Evolutionary conservation across 306 rosid species (phyloP).

Genomic region (Coriaria nepalensis): DNA sequence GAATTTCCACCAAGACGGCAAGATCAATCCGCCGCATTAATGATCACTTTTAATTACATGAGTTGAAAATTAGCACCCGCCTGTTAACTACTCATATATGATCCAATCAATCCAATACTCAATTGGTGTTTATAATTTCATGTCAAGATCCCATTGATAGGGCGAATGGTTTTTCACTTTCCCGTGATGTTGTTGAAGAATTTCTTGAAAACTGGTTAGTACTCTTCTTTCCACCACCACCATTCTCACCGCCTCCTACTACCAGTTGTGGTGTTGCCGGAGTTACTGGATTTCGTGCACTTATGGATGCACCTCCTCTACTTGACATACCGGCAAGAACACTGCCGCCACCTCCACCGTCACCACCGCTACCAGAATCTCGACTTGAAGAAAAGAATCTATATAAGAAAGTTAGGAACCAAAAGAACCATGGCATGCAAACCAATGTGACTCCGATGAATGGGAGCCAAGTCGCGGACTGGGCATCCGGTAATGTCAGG

Average conservation of each 20-base stretch:
- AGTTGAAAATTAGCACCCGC: too few species aligned
- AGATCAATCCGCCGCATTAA: too few species aligned
- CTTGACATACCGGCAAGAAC: background rate
- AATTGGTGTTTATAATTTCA: too few species aligned
- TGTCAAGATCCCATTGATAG: slow-evolving; percentile 35
- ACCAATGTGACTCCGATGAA: slow-evolving; percentile 41
- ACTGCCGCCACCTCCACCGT: background rate
- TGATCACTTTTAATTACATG: too few species aligned
- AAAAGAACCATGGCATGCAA: slow-evolving; percentile 78
- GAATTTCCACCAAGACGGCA: too few species aligned
- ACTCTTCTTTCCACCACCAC: slow-evolving; percentile 8
- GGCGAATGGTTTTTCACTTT: slow-evolving; percentile 61
- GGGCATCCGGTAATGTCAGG: slow-evolving; percentile 33
- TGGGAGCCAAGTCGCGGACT: slow-evolving; percentile 35
- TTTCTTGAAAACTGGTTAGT: slow-evolving; percentile 1
- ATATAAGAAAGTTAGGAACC: slow-evolving; percentile 55
- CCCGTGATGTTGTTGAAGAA: slow-evolving; percentile 28
- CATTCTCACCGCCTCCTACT: background rate
- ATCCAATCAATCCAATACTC: too few species aligned
- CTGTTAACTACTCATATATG: too few species aligned
- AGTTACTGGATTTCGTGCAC: background rate
- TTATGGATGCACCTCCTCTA: background rate
- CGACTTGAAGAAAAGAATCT: slow-evolving; percentile 37
- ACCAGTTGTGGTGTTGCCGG: slow-evolving; percentile 15
- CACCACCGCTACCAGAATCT: slow-evolving; percentile 24